A percentile compares a stretch with the other conserved stretches of the same genome.
Evolutionary conservation across 306 rosid species (phyloP).

Genomic region (Castanea mollissima): DNA sequence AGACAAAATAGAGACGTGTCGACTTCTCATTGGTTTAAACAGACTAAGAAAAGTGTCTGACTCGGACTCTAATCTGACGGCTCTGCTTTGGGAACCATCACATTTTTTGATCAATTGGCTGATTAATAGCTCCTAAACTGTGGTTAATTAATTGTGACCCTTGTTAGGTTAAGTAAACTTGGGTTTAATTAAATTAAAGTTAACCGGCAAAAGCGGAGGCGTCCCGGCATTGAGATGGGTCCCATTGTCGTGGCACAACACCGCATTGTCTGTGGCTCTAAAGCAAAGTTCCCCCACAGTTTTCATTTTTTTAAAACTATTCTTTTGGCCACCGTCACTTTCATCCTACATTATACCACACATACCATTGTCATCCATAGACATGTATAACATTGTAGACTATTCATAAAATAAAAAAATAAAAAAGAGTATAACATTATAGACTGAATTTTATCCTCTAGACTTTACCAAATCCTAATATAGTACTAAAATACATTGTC

Average conservation of each 20-base stretch:
- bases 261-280: constrained; percentile 41
- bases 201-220: constrained; percentile 39
- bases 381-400: too few relatives aligned
- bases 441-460: too few relatives aligned
- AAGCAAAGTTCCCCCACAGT: background rate
- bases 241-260: constrained; percentile 41
- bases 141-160: background rate
- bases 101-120: background rate
- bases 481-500: too few relatives aligned
- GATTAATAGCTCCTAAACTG: background rate
- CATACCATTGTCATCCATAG: background rate
- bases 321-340: background rate
- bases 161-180: background rate
- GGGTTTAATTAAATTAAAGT: background rate
- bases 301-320: background rate
- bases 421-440: too few relatives aligned
- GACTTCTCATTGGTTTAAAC: background rate
- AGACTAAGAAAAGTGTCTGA: background rate
- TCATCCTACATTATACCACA: background rate
- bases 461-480: too few relatives aligned
- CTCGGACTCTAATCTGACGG: background rate
- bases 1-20: background rate
- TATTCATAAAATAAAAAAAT: too few relatives aligned
- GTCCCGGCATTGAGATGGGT: constrained; percentile 36
- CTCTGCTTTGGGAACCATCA: background rate